Evolutionary conservation across 2,329 filamentous ascomycete genomes (phyloP).

Genomic region (Dendryphion nanum): DNA sequence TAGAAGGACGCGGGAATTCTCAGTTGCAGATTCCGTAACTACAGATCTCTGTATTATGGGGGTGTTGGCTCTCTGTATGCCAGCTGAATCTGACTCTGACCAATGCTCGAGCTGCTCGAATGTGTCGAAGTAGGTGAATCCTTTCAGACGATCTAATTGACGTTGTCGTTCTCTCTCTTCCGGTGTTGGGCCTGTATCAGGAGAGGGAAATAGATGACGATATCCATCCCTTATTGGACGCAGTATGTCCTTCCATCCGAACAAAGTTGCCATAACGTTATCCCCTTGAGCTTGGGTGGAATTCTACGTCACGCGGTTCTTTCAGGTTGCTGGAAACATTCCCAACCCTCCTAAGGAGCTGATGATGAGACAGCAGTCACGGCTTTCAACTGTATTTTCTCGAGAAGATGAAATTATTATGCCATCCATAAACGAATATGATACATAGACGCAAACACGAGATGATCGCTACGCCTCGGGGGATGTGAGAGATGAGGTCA

Average conservation of each 20-base stretch:
- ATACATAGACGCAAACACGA: no score
- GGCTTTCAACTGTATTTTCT: no score
- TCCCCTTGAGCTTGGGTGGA: no score
- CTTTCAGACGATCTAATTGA: conserved; percentile 31
- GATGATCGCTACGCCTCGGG: no score
- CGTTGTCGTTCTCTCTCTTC: conserved; percentile 31
- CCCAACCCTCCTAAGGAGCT: no score
- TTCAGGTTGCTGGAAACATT: no score
- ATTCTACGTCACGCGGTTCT: no score
- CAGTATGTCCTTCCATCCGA: conserved; percentile 41
- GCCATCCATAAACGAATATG: no score
- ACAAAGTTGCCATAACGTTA: conserved; percentile 19
- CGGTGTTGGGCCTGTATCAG: conserved; percentile 34
- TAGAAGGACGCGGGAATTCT: conserved; percentile 29
- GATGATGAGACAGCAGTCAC: no score
- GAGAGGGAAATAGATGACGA: conserved; percentile 35
- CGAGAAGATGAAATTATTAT: no score
- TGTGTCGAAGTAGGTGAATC: conserved; percentile 43
- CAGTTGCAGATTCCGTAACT: background rate
- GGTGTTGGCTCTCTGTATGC: conserved; percentile 39
- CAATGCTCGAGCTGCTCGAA: conserved; percentile 40
- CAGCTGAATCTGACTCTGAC: conserved; percentile 29
- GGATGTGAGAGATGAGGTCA: no score
- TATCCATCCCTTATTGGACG: conserved; percentile 41
- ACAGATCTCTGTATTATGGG: conserved; percentile 29